Evolutionary conservation across 2,329 filamentous ascomycete genomes (phyloP), one percentile per base, ranked within the genome.

Genomic region (Aspergillus sp.): DNA sequence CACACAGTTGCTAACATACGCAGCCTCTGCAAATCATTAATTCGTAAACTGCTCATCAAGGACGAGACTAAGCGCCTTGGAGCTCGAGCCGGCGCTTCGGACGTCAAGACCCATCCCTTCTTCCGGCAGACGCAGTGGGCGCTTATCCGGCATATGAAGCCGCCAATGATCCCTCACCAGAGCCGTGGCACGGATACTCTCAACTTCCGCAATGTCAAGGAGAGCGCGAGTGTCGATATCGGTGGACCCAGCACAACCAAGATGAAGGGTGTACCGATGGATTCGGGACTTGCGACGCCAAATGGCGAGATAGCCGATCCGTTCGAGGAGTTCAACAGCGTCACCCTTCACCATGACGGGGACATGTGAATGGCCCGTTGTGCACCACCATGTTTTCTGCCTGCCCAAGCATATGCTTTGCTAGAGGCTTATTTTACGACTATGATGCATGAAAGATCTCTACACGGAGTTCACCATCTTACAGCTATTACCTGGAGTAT

Each of bases 261-360:
- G 61, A 74, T 82, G 51, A 92, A 91, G 78, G 92, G 92, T 2
- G 91, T 96, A 11, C 92, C 92, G 8, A 81, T 96, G 62, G 92
- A 96, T 72, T 94, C 90, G 47, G 91, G 91, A 1, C 82, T 96
- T 56, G 86, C 90, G 2, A 98, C 94, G 2, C 94, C 94, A 1
- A 91, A 90, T 48, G 90, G 84, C 39, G 94, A 97, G 73, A 74
- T 89, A 39, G 83, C 86, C 3, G 95, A 99, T 83, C 95, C 95
- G 1, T 99, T 99, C 73, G 91, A 97, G 77, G 95, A 98, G 76
- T 99, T 99, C 79, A 99, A 98, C 82, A 96, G 92, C 73, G 93
- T 99, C 44, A 99, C 95, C 54, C 82, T 99, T 63, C 94, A 98
- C 76, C 95, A 99, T 73, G 95, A 98, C 59, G 95, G 92, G 15